Conservation (phyloP, 2,329 filamentous ascomycete species). For the Microdochium trichocladiopsis region DNA sequence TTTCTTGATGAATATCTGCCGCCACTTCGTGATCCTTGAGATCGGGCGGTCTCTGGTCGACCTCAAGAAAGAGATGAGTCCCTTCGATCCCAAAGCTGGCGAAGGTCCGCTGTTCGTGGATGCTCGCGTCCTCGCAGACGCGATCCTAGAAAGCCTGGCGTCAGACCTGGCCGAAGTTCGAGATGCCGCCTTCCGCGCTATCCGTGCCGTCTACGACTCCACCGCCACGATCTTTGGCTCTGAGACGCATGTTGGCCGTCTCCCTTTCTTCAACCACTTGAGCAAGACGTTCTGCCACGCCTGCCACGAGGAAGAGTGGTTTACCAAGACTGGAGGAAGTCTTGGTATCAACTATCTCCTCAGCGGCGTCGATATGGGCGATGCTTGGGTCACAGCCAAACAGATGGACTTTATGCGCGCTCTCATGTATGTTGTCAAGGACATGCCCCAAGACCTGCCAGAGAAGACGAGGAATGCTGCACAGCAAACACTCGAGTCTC, state of each 20-base stretch:
- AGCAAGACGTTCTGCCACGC: conserved; percentile 84
- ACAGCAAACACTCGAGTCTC: conserved; percentile 72
- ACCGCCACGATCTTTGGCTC: conserved; percentile 74
- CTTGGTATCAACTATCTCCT: conserved; percentile 84
- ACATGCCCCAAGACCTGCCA: conserved; percentile 90
- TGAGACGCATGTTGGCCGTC: conserved; percentile 60
- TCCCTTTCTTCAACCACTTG: conserved; percentile 81
- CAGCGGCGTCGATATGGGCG: conserved; percentile 76
- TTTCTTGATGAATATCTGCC: conserved; percentile 75
- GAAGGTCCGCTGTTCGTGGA: conserved; percentile 86
- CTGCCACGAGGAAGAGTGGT: conserved; percentile 98
- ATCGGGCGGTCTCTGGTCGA: conserved; percentile 79
- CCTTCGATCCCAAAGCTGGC: conserved; percentile 78
- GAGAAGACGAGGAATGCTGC: conserved; percentile 81
- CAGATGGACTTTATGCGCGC: conserved; percentile 85
- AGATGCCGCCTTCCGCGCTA: conserved; percentile 72
- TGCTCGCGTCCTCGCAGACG: conserved; percentile 79
- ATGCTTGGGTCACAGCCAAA: conserved; percentile 73
- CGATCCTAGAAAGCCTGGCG: conserved; percentile 81
- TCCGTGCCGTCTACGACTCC: conserved; percentile 71
- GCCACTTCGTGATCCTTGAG: conserved; percentile 86
- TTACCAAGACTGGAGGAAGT: conserved; percentile 89
- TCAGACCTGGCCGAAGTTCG: conserved; percentile 77
- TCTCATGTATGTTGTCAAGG: conserved; percentile 96
- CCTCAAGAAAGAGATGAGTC: conserved; percentile 65